Evolutionary conservation across 352 stramenopile species (phyloP), one percentile per base, ranked within the genome.

Genomic region (Phytopythium delawarense): DNA sequence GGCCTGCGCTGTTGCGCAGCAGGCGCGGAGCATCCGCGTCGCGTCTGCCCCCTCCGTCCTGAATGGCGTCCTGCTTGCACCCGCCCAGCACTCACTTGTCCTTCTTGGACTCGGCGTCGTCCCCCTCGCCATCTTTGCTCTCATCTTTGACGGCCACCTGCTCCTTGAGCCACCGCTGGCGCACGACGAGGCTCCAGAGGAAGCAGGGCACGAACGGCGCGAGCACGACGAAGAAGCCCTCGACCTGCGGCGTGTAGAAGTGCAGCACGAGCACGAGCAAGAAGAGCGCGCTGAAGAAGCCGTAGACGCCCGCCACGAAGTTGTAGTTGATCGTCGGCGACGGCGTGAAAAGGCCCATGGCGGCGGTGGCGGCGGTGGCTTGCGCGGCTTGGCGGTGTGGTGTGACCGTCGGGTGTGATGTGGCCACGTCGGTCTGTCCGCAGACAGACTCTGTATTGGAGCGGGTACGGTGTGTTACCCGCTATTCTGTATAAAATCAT

Each of bases 291-390:
- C 75, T 83, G 61, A 88, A 93, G 62, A 82, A 75, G 23, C 70
- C 79, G 67, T 96, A 96, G 37, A 90, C 71, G 40, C 82, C 82
- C 23, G 76, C 66, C 25, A 96, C 87, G 62, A 96, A 96, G 78
- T 92, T 88, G 80, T 96, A 96, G 75, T 96, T 96, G 71, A 96
- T 96, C 28, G 74, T 85, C 46, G 77, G 59, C 52, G 81, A 91
- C 58, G 83, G 83, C 64, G 70, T 80, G 37, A 94, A 82, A 60
- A 92, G 39, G 50, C 57, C 68, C 69, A 78, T 78, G 42, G 51
- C 51, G 51, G 16, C 51, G 45, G 40, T 15, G 40, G 45, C 20
- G 45, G 45, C 44, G 44, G 20, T 37, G 2, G 37, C 39, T 45
- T 37, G 32, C 4, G 39, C 35, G 16, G 11, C 35, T 16, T 15